Evolutionary conservation across 768 basidiomycete species (phyloP), one percentile per base, ranked within the genome.

Genomic region (Amylocystis lapponica): DNA sequence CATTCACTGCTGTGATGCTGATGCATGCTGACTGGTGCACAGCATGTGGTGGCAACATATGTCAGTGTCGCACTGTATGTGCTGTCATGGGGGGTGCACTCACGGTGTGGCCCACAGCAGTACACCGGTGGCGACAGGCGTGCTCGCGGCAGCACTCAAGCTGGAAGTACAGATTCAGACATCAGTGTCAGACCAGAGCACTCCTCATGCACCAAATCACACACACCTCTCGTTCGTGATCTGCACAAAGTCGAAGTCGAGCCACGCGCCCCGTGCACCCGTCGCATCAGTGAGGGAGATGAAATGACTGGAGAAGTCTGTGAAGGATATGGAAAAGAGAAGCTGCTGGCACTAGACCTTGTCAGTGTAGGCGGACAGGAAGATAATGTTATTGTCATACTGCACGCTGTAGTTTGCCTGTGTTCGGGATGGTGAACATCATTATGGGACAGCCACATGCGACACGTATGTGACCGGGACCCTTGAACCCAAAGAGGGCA

Each of bases 171-270:
- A n/a, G n/a, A n/a, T n/a, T n/a, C n/a, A n/a, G n/a, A n/a, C n/a
- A n/a, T n/a, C n/a, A n/a, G n/a, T n/a, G n/a, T n/a, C n/a, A n/a
- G n/a, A n/a, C n/a, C n/a, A n/a, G n/a, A n/a, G n/a, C n/a, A n/a
- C n/a, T n/a, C n/a, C n/a, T n/a, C n/a, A n/a, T n/a, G n/a, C n/a
- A n/a, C n/a, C n/a, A n/a, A 36, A 23, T 8, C 27, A 30, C 32
- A 43, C 35, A 46, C 49, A 47, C 46, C 27, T 30, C 16, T 17
- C 44, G 17, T 43, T 14, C 1, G 53, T 41, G 36, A 58, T 45
- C 4, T 54, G 57, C 34, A 62, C 45, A 45, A 51, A 62, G 46
- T 62, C 61, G 12, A 62, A 19, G 43, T 62, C 61, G n/a, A 62
- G 41, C 57, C 57, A 62, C 22, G 29, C 35, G 10, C 48, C 48